A percentile compares a stretch with the other conserved stretches of the same genome.
Evolutionary conservation across 2,329 filamentous ascomycete genomes (phyloP).

Genomic region (Xylaria sp.): DNA sequence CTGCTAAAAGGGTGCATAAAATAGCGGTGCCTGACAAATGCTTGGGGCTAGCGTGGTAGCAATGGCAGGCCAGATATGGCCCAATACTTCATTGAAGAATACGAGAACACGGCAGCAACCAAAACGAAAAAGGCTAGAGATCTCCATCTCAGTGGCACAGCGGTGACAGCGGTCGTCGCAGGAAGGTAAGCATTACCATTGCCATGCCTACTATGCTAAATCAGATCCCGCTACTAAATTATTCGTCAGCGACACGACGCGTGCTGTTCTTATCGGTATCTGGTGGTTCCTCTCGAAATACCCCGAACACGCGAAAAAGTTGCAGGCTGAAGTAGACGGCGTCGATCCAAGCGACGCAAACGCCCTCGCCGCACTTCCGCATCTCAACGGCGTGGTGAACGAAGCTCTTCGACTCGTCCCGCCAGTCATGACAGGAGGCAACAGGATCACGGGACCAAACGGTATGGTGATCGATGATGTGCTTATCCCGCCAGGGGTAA

Average conservation of each 20-base stretch:
- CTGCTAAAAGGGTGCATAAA: background rate
- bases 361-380: constrained; percentile 23
- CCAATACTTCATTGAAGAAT: constrained; percentile 30
- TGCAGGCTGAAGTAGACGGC: constrained; percentile 20
- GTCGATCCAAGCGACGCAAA: constrained; percentile 20
- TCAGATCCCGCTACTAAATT: background rate
- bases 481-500: constrained; percentile 27
- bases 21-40: background rate
- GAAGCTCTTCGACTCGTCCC: constrained; percentile 28
- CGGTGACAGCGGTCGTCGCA: constrained; percentile 32
- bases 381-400: constrained; percentile 30
- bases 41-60: constrained; percentile 20
- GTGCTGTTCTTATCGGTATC: constrained; percentile 25
- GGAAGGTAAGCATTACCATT: no score
- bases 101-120: constrained; percentile 16
- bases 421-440: constrained; percentile 25
- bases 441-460: constrained; percentile 26
- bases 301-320: constrained; percentile 24
- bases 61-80: constrained; percentile 27
- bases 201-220: no score
- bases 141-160: constrained; percentile 27
- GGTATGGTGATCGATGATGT: constrained; percentile 23
- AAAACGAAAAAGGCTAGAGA: constrained; percentile 21
- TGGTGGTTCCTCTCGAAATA: constrained; percentile 30
- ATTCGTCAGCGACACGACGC: constrained; percentile 28